phyloP scores from a whole-genome alignment of 176 grass and related monocot species.

The Aegilops umbellulata region DNA sequence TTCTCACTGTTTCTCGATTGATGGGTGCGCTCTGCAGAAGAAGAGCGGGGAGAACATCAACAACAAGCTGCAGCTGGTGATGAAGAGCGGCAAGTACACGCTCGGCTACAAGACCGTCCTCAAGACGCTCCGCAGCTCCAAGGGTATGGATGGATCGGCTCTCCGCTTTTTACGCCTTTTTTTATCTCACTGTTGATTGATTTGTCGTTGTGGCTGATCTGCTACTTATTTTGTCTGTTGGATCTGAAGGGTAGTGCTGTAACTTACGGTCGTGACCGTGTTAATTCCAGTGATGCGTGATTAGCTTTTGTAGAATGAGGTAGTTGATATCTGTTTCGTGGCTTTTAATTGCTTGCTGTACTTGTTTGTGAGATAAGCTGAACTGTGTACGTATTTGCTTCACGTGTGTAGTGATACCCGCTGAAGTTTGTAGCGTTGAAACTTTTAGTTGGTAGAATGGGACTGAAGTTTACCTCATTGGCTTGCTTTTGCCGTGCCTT shows the following conservation, averaged over 20 bases:
- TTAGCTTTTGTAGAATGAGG: background rate
- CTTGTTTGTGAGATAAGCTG: background rate
- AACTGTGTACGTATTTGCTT: background rate
- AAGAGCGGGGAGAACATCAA: slow-evolving; percentile 95
- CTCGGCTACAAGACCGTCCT: slow-evolving; percentile 97
- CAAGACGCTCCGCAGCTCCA: slow-evolving; percentile 88
- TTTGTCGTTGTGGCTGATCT: background rate
- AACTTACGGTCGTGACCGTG: background rate
- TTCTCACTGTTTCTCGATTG: background rate
- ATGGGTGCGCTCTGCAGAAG: slow-evolving; percentile 59
- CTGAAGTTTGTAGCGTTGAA: background rate
- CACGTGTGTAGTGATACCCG: background rate
- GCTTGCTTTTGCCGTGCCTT: slow-evolving; percentile 37
- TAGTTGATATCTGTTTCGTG: background rate
- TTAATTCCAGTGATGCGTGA: background rate
- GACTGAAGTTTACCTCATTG: slow-evolving; percentile 63
- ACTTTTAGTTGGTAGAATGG: background rate
- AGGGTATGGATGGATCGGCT: slow-evolving; percentile 44
- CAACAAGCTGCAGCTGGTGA: slow-evolving; percentile 92
- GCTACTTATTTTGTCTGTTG: too few species aligned
- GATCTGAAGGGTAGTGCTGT: background rate
- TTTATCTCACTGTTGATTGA: too few species aligned
- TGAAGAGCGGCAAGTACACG: slow-evolving; percentile 99
- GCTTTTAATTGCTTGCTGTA: background rate
- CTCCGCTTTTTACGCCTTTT: background rate